These are phyloP conservation scores for Candida mattraensis DNA, from an alignment of 805 yeast species.

Conservation along the genomic window DNA sequence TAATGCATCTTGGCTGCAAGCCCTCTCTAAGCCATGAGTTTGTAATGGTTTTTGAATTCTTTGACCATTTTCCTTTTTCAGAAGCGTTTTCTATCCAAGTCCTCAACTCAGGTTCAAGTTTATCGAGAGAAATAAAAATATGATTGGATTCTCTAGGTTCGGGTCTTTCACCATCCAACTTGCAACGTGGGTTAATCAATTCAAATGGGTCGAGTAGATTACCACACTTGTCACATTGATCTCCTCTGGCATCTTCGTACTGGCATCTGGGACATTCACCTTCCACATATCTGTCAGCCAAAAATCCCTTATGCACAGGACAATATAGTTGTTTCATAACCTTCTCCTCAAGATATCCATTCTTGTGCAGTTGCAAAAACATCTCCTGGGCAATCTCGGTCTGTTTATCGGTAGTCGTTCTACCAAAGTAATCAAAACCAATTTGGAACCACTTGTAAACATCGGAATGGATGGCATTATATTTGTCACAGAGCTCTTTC, in stretches of 20 bases:
- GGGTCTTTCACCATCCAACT: slow-evolving; percentile 83
- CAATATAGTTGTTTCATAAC: slow-evolving; percentile 89
- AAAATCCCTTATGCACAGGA: slow-evolving; percentile 81
- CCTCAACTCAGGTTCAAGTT: slow-evolving; percentile 72
- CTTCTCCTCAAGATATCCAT: slow-evolving; percentile 82
- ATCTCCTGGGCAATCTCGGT: slow-evolving; percentile 96
- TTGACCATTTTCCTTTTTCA: slow-evolving; percentile 83
- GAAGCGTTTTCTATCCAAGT: slow-evolving; percentile 73
- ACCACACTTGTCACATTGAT: slow-evolving; percentile 98
- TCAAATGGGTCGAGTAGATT: slow-evolving; percentile 86
- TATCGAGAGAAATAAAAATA: slow-evolving; percentile 78
- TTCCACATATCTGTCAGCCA: slow-evolving; percentile 96
- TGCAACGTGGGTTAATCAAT: slow-evolving; percentile 92
- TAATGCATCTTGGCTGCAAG: slow-evolving; percentile 89
- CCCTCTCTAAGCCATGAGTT: slow-evolving; percentile 94
- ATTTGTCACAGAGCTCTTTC: slow-evolving; percentile 84
- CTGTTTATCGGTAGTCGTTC: slow-evolving; percentile 90
- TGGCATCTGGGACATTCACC: slow-evolving; percentile 96
- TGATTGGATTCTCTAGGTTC: slow-evolving; percentile 80
- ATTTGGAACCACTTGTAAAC: slow-evolving; percentile 97
- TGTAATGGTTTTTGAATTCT: slow-evolving; percentile 85
- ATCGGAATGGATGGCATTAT: slow-evolving; percentile 78
- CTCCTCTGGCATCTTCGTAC: slow-evolving; percentile 98
- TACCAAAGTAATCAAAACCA: slow-evolving; percentile 92
- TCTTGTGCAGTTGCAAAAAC: slow-evolving; percentile 71